Percentiles rank a stretch among this genome's conserved stretches.
Conservation (phyloP, 139 green algal genomes). For the Pleodorina starrii region DNA sequence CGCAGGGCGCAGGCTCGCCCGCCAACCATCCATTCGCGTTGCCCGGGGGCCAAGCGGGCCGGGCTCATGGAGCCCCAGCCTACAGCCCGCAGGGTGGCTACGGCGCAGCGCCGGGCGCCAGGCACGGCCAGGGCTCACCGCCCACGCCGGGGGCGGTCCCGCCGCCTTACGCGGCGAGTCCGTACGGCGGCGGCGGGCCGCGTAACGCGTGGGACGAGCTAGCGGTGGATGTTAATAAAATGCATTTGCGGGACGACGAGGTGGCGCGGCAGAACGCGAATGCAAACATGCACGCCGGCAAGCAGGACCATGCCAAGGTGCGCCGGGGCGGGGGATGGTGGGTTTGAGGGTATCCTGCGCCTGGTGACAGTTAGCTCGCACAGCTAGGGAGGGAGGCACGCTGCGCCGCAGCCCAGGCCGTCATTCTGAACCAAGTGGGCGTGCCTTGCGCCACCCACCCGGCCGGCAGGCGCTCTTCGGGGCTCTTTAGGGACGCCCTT, state of each 20-base stretch:
- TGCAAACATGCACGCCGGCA: conserved; percentile 53
- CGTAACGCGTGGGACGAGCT: conserved; percentile 48
- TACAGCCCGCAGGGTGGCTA: not conserved
- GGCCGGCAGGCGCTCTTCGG: too few relatives aligned
- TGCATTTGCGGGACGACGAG: conserved; percentile 48
- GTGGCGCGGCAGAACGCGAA: conserved; percentile 25
- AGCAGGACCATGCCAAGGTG: conserved; percentile 43
- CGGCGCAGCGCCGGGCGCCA: not conserved
- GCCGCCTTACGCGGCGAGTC: conserved; percentile 1
- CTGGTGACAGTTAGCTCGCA: too few relatives aligned
- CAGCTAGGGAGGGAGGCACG: too few relatives aligned
- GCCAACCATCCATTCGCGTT: conserved; percentile 28
- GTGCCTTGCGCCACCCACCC: not conserved
- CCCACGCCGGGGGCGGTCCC: too few relatives aligned
- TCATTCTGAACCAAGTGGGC: not conserved
- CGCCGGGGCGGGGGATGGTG: not conserved
- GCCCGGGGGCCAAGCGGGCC: not conserved
- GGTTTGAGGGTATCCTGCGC: too few relatives aligned
- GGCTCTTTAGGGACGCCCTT: too few relatives aligned
- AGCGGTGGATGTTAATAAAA: conserved; percentile 56
- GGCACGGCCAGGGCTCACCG: not conserved
- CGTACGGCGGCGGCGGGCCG: not conserved
- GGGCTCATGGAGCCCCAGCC: not conserved
- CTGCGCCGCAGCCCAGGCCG: too few relatives aligned
- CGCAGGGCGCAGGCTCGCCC: not conserved